These are phyloP conservation scores for Plasmodium adleri DNA, from an alignment of 169 alveolate genomes.

Conservation along the genomic window DNA sequence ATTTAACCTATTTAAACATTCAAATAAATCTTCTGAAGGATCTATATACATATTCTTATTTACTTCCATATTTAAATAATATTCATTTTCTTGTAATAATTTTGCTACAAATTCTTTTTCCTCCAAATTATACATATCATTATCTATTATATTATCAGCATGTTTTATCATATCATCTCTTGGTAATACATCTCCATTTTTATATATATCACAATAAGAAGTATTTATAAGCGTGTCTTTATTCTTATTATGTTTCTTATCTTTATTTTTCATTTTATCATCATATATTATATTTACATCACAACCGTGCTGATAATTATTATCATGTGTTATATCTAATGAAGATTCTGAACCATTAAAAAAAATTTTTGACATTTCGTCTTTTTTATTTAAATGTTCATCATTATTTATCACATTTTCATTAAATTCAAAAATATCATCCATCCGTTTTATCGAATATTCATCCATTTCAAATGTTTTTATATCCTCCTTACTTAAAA, in stretches of 20 bases:
- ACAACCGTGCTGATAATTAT: neutral
- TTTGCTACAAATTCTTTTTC: conserved; percentile 38
- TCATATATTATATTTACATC: neutral
- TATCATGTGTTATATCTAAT: neutral
- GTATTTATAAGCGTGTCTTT: neutral
- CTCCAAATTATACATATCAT: conserved; percentile 24
- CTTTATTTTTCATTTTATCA: neutral
- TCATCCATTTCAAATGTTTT: neutral
- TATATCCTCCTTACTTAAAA: neutral
- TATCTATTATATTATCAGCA: conserved; percentile 31
- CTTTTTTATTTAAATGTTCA: neutral
- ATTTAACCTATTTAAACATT: conserved; percentile 56
- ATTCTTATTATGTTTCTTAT: neutral
- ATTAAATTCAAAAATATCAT: neutral
- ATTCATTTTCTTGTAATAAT: conserved; percentile 37
- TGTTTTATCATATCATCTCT: conserved; percentile 21
- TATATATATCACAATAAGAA: neutral
- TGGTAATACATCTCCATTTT: neutral
- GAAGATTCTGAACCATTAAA: no score
- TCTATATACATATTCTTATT: conserved; percentile 45
- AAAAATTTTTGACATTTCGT: neutral
- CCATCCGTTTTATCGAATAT: neutral
- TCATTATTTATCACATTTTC: neutral
- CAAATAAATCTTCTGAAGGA: conserved; percentile 63
- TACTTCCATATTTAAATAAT: conserved; percentile 30